Evolutionary conservation across 768 basidiomycete genomes (phyloP), one percentile per base, ranked within the genome.

Genomic region (Boletus eberwhitei): DNA sequence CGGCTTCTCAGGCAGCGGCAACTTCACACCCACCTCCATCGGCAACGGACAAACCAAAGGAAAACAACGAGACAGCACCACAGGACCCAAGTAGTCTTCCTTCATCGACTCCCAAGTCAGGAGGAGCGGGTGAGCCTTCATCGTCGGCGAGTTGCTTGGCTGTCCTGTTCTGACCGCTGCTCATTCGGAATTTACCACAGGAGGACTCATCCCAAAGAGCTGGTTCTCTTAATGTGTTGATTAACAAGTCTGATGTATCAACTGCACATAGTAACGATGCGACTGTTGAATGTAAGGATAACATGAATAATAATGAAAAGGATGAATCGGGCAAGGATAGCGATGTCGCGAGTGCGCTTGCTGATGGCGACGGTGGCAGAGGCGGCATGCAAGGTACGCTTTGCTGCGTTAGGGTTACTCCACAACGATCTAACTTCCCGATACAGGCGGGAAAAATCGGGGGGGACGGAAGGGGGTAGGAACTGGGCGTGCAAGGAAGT

Each of bases 121-220:
- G 56, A 58, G 62, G 63, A 62, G 41, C 1, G 69, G 69, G 69
- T 70, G 63, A 70, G 69, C 71, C 57, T 69, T 72, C 54, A 32
- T 60, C 64, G 58, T 50, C 49, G 69, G 71, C 67, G 59, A 72
- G 66, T 70, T 11, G 12, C 45, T 52, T 26, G 38, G 48, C 39
- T 45, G 37, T 41, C 56, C 31, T 53, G 42, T 66, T 71, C 69
- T 70, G 51, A 70, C 69, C 48, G 40, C 19, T 53, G 55, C 69
- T 70, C 64, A 72, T 71, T 58, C 54, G 47, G 47, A 55, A 62
- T 54, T 34, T 17, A 32, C 34, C 22, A 59, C 55, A 70, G 69
- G 59, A 6, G 62, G 57, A 44, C 2, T 31, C 47, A 17, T 5
- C 14, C 7, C 16, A 52, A 22, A 2, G 17, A 6, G n/a, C n/a